Base-by-base conservation (phyloP, 306 rosid genomes). In the Alnus glutinosa region DNA sequence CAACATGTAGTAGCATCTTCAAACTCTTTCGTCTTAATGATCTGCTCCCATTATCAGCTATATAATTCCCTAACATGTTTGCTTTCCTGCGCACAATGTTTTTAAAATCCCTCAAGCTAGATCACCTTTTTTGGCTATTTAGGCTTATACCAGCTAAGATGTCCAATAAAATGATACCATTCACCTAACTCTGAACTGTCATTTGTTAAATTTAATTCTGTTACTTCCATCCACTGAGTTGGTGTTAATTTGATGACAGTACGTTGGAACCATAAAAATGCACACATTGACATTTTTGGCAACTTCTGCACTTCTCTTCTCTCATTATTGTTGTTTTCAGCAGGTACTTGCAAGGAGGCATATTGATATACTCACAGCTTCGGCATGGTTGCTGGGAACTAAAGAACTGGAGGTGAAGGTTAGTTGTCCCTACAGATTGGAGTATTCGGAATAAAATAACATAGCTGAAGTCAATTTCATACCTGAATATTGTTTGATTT, bases 321-420 rank as follows among this genome's bases (percentile, higher is more conserved):
- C 77, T 73, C 42, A 70, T 46, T 28, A 58, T 71, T 78, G 66
- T 28, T 68, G 47, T 85, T 77, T 52, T 72, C 46, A 72, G 36
- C 92, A 95, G 99, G 92, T 95, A 47, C 91, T 93, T 86, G 88
- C 96, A 32, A 87, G 89, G 87, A 88, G 94, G 82, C 99, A 93
- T 48, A 80, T 93, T 63, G 98, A 93, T 83, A 71, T 83, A 81
- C 64, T 82, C 78, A 93, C 97, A 44, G 87, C 94, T 72, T 85
- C 80, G 6, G 98, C 98, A 71, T 95, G 99, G 99, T 83, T 95
- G 28, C 71, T 70, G 10, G 90, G 81, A 85, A 90, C 86, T 73
- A 83, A 81, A 89, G 98, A 88, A 88, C 84, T 93, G 47, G 92
- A 90, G 79, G 94, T 91, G 81, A 91, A 91, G 99, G 99, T 95